These are phyloP conservation scores for Aspergillus mulundensis DNA, from an alignment of 495 filamentous ascomycete genomes.

Conservation along the genomic window DNA sequence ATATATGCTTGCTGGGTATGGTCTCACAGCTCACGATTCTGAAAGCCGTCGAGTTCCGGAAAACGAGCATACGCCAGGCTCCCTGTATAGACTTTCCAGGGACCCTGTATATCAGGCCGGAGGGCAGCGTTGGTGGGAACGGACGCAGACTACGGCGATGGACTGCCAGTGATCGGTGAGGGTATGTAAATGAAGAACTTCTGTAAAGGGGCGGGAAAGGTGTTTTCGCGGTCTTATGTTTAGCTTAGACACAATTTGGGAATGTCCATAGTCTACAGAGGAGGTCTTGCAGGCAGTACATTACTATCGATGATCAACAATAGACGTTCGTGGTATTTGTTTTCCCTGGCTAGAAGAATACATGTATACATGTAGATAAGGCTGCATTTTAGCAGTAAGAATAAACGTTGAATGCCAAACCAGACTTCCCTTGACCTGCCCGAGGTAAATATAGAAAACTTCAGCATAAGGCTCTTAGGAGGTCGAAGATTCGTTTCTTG, in stretches of 20 bases:
- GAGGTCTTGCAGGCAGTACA: too few relatives aligned
- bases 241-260: too few relatives aligned
- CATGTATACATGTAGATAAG: not conserved
- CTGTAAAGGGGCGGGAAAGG: not conserved
- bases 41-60: conserved; percentile 28
- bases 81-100: conserved; percentile 49
- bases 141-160: conserved; percentile 42
- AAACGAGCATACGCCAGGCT: conserved; percentile 35
- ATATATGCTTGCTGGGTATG: conserved; percentile 69
- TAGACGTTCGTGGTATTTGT: not conserved
- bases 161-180: conserved; percentile 53
- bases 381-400: not conserved
- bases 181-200: not conserved
- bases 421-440: not conserved
- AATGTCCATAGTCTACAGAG: too few relatives aligned
- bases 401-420: not conserved
- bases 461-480: not conserved
- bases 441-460: not conserved
- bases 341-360: not conserved
- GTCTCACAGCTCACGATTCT: conserved; percentile 47
- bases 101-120: conserved; percentile 57
- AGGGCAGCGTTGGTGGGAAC: conserved; percentile 45
- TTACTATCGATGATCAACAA: too few relatives aligned
- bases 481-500: not conserved
- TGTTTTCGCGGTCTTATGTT: not conserved